Percentiles rank a stretch among this genome's conserved stretches.
Evolutionary conservation across 352 stramenopile genomes (phyloP).

Genomic region (Phytophthora pistaciae): DNA sequence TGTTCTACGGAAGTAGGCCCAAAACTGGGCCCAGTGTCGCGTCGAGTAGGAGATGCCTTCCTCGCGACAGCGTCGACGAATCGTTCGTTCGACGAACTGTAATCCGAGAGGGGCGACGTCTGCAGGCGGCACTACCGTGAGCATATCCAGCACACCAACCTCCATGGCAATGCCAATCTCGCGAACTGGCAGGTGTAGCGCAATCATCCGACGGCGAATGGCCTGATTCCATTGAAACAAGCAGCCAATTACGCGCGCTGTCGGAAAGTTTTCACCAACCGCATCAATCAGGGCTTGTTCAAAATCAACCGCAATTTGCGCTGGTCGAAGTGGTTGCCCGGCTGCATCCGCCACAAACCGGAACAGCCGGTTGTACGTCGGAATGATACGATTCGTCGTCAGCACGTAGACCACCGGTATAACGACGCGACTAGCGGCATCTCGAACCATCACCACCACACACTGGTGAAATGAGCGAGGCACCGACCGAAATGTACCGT

Average conservation of each 20-base stretch:
- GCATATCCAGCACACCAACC: not conserved
- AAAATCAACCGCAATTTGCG: not conserved
- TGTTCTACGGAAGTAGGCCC: not conserved
- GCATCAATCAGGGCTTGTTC: not conserved
- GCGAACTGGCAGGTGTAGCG: not conserved
- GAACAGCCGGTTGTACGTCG: not conserved
- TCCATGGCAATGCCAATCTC: not conserved
- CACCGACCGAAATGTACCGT: slow-evolving; percentile 2
- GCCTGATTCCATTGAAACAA: slow-evolving; percentile 1
- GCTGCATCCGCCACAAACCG: not conserved
- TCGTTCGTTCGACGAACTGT: too few species aligned
- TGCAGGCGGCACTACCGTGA: not conserved
- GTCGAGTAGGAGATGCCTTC: not conserved
- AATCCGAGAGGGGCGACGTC: not conserved
- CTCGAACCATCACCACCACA: not conserved
- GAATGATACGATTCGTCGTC: not conserved
- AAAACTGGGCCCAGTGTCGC: not conserved
- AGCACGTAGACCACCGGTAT: not conserved
- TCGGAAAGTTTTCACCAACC: not conserved
- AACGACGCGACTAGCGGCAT: not conserved
- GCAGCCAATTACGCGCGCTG: not conserved
- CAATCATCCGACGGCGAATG: not conserved
- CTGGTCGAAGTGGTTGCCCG: not conserved
- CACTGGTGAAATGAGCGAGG: slow-evolving; percentile 9
- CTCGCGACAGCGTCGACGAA: too few species aligned